A percentile compares a stretch with the other conserved stretches of the same genome.
These are phyloP conservation scores for Fusarium buharicum DNA, from an alignment of 2,329 filamentous ascomycete genomes.

Conservation along the genomic window DNA sequence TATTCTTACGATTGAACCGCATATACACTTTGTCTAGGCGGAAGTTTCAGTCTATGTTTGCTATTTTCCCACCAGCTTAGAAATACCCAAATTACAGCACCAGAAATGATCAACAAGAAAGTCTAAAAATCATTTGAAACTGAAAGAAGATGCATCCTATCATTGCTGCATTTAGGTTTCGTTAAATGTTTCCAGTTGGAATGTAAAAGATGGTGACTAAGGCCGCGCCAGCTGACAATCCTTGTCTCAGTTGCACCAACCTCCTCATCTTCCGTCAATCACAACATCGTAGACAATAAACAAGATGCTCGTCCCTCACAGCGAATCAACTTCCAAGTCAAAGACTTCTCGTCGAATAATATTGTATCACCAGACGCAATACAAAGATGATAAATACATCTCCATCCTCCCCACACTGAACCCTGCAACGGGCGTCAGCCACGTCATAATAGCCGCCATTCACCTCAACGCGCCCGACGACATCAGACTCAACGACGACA, in stretches of 20 bases:
- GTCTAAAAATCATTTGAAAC: too few relatives aligned
- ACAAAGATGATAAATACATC: conserved; percentile 53
- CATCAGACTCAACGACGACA: conserved; percentile 81
- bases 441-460: conserved; percentile 84
- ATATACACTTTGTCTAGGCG: too few relatives aligned
- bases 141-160: too few relatives aligned
- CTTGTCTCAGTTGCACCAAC: neutral
- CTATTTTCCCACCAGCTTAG: too few relatives aligned
- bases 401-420: conserved; percentile 61
- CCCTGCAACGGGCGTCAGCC: conserved; percentile 65
- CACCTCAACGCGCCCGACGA: conserved; percentile 76
- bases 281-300: neutral
- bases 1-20: neutral
- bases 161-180: neutral
- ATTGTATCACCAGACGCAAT: conserved; percentile 63
- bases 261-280: conserved; percentile 14
- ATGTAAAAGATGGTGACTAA: conserved; percentile 10
- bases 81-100: neutral
- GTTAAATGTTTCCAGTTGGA: neutral
- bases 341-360: conserved; percentile 53
- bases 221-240: neutral
- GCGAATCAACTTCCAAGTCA: neutral
- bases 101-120: too few relatives aligned
- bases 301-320: conserved; percentile 23
- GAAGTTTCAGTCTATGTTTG: too few relatives aligned